Evolutionary conservation across 768 basidiomycete species (phyloP).

Genomic region (Lactarius quietus): DNA sequence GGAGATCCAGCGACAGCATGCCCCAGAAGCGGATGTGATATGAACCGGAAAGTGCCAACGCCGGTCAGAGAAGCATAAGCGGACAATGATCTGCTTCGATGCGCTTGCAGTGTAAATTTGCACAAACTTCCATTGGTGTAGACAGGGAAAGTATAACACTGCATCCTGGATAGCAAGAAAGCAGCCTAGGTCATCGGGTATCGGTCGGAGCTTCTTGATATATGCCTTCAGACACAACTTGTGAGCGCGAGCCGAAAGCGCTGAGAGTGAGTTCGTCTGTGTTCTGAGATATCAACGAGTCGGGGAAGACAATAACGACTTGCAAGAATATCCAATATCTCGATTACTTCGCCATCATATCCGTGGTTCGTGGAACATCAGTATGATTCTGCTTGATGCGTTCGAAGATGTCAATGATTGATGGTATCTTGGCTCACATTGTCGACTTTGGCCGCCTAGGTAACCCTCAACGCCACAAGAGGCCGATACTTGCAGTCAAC

Average conservation of each 20-base stretch:
- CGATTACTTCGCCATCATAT: too few relatives aligned
- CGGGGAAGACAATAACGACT: too few relatives aligned
- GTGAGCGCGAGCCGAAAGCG: too few relatives aligned
- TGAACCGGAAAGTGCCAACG: slow-evolving; percentile 87
- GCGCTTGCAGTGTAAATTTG: slow-evolving; percentile 41
- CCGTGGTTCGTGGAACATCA: not conserved
- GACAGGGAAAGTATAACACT: slow-evolving; percentile 55
- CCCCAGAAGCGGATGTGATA: slow-evolving; percentile 69
- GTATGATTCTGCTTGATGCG: not conserved
- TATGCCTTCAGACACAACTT: not conserved
- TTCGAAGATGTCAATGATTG: not conserved
- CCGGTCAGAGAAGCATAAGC: slow-evolving; percentile 55
- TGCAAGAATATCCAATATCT: too few relatives aligned
- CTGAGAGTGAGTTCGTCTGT: not conserved
- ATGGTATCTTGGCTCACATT: not conserved
- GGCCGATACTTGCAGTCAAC: not conserved
- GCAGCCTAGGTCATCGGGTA: slow-evolving; percentile 61
- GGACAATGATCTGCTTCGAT: slow-evolving; percentile 56
- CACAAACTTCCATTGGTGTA: too few relatives aligned
- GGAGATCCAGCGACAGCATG: slow-evolving; percentile 70
- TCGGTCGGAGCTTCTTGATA: slow-evolving; percentile 28
- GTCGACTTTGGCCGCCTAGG: not conserved
- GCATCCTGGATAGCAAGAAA: slow-evolving; percentile 52
- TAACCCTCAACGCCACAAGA: too few relatives aligned
- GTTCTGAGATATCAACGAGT: too few relatives aligned